Evolutionary conservation across 2,329 filamentous ascomycete genomes (phyloP).

Genomic region (Ophiostoma quercus): DNA sequence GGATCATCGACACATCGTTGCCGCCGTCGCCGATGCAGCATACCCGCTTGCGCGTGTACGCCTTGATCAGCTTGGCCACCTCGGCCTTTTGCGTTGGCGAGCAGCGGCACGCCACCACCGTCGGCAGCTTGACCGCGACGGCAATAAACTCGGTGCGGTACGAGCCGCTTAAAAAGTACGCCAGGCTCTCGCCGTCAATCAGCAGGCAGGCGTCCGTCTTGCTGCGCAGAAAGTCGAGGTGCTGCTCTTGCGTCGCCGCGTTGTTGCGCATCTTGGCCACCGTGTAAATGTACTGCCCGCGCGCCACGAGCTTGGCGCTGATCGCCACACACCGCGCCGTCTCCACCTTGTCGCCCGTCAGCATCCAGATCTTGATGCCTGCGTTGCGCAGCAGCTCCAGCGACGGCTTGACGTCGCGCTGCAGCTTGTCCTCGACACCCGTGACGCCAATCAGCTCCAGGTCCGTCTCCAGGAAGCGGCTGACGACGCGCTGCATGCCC

Average conservation of each 20-base stretch:
- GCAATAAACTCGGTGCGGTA: constrained; percentile 83
- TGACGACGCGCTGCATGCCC: constrained; percentile 74
- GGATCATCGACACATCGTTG: constrained; percentile 99
- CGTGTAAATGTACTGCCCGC: constrained; percentile 94
- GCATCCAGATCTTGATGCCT: constrained; percentile 99
- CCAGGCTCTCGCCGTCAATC: constrained; percentile 88
- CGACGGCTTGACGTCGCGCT: constrained; percentile 91
- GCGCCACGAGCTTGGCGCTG: constrained; percentile 84
- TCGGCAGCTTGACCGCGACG: constrained; percentile 77
- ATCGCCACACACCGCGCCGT: constrained; percentile 95
- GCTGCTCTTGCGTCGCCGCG: constrained; percentile 61
- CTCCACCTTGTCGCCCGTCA: constrained; percentile 97
- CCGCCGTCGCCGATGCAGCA: constrained; percentile 97
- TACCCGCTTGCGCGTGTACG: constrained; percentile 87
- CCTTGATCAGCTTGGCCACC: constrained; percentile 81
- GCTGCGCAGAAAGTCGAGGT: constrained; percentile 80
- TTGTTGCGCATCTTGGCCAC: constrained; percentile 78
- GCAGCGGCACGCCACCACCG: constrained; percentile 93
- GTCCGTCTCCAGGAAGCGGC: constrained; percentile 76
- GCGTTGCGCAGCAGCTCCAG: constrained; percentile 93
- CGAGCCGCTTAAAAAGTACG: constrained; percentile 66
- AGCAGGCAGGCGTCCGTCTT: constrained; percentile 84
- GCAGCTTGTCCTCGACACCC: constrained; percentile 93
- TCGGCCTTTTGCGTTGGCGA: constrained; percentile 97
- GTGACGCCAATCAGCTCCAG: constrained; percentile 94